Percentiles rank a stretch among this genome's conserved stretches.
Conservation (phyloP, 306 rosid genomes). For the Gillenia trifoliata region DNA sequence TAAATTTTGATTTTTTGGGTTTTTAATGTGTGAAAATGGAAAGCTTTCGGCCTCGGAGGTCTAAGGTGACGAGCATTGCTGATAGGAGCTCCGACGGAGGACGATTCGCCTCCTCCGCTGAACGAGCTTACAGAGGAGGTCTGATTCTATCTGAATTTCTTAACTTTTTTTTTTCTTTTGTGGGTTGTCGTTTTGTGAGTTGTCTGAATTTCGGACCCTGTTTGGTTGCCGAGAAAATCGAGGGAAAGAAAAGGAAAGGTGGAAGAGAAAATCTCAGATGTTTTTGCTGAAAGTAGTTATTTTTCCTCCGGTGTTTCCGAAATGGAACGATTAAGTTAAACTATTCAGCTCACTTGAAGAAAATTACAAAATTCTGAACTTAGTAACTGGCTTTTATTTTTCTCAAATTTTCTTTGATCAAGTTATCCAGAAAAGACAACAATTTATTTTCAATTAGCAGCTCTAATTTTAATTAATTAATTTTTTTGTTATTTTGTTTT, state of each 20-base stretch:
- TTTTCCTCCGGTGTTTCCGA: neutral
- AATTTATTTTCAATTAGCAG: neutral
- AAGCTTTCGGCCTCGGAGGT: constrained; percentile 42
- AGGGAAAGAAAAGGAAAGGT: neutral
- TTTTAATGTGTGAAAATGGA: constrained; percentile 57
- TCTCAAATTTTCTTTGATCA: neutral
- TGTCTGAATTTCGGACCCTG: neutral
- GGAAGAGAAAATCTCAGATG: neutral
- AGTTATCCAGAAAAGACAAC: neutral
- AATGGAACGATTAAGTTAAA: neutral
- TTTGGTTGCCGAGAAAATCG: constrained; percentile 6
- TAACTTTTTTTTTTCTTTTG: neutral
- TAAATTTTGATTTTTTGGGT: neutral
- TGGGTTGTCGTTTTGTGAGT: neutral
- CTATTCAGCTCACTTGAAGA: neutral
- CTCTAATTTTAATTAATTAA: neutral
- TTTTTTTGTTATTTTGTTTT: neutral
- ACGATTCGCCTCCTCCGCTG: constrained; percentile 16
- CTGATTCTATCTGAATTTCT: constrained; percentile 7
- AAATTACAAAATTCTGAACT: neutral
- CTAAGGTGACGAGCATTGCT: constrained; percentile 31
- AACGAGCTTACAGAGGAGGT: constrained; percentile 45
- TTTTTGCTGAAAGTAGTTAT: neutral
- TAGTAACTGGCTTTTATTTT: neutral
- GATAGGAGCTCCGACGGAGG: constrained; percentile 25